A percentile compares a stretch with the other conserved stretches of the same genome.
These are phyloP conservation scores for Paspalum vaginatum DNA, from an alignment of 176 grass and related monocot species.

Conservation along the genomic window DNA sequence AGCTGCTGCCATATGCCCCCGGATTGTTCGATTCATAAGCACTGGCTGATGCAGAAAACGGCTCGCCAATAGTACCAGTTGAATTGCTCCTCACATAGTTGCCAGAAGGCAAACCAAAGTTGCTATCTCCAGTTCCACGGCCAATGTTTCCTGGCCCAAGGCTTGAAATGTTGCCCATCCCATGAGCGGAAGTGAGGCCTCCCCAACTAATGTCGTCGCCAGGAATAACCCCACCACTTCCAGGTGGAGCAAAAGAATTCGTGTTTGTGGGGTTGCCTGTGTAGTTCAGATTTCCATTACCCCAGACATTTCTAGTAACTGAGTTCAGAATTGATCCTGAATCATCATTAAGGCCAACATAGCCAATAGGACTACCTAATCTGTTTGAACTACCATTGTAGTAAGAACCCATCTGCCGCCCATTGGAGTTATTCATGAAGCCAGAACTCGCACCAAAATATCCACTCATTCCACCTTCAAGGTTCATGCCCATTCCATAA, in stretches of 20 bases:
- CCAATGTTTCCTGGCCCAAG: conserved; percentile 44
- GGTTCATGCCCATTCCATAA: conserved; percentile 76
- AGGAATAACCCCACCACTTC: conserved; percentile 47
- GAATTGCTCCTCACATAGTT: conserved; percentile 62
- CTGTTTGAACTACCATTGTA: conserved; percentile 73
- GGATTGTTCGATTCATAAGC: conserved; percentile 55
- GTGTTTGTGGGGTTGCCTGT: conserved; percentile 52
- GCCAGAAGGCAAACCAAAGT: conserved; percentile 55
- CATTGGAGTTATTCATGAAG: conserved; percentile 66
- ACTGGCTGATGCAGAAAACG: conserved; percentile 59
- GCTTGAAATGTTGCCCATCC: conserved; percentile 52
- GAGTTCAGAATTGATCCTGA: conserved; percentile 73
- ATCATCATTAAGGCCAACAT: conserved; percentile 65
- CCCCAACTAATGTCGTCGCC: conserved; percentile 57
- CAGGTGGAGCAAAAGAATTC: conserved; percentile 67
- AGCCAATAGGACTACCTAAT: conserved; percentile 59
- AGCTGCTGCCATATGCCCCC: conserved; percentile 56
- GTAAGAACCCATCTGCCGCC: conserved; percentile 65
- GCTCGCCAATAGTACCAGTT: conserved; percentile 58
- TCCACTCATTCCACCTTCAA: conserved; percentile 57
- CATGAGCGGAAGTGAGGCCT: conserved; percentile 52
- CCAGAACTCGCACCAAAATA: conserved; percentile 61
- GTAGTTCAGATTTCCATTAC: conserved; percentile 62
- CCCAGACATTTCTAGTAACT: conserved; percentile 78
- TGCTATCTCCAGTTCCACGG: conserved; percentile 51